Percentiles rank a stretch among this genome's conserved stretches.
phyloP scores from a whole-genome alignment of 352 stramenopile species.

The Phytophthora aleatoria region DNA sequence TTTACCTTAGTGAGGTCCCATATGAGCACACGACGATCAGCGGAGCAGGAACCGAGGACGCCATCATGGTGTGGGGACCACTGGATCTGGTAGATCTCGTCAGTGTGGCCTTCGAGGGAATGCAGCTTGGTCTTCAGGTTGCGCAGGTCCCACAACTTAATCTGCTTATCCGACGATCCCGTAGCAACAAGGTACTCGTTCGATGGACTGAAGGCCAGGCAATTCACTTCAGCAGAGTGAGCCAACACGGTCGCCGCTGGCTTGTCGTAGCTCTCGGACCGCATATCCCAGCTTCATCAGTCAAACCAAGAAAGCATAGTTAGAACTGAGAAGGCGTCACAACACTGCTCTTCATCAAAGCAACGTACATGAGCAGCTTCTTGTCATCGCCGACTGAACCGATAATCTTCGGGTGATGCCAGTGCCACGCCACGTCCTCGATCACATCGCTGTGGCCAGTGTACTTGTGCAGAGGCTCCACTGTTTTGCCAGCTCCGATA shows the following conservation, averaged over 20 bases:
- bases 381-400: constrained; percentile 96
- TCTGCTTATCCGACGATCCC: constrained; percentile 91
- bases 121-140: constrained; percentile 95
- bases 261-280: constrained; percentile 68
- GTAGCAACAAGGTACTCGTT: constrained; percentile 97
- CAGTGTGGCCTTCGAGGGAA: constrained; percentile 93
- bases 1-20: constrained; percentile 94
- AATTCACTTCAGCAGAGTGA: constrained; percentile 96
- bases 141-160: constrained; percentile 98
- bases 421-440: constrained; percentile 98
- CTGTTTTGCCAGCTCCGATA: constrained; percentile 70
- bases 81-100: constrained; percentile 97
- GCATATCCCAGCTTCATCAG: constrained; percentile 71
- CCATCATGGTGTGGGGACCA: constrained; percentile 97
- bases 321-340: background rate
- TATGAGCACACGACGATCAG: constrained; percentile 95
- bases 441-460: constrained; percentile 95
- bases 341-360: background rate
- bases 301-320: constrained; percentile 3
- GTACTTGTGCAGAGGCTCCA: constrained; percentile 88
- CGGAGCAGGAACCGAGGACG: constrained; percentile 94
- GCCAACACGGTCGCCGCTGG: constrained; percentile 83
- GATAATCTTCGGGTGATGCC: constrained; percentile 94
- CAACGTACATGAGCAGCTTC: constrained; percentile 88
- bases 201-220: constrained; percentile 95